phyloP scores from a whole-genome alignment of 345 rosid species.

The Bretschneidera sinensis region DNA sequence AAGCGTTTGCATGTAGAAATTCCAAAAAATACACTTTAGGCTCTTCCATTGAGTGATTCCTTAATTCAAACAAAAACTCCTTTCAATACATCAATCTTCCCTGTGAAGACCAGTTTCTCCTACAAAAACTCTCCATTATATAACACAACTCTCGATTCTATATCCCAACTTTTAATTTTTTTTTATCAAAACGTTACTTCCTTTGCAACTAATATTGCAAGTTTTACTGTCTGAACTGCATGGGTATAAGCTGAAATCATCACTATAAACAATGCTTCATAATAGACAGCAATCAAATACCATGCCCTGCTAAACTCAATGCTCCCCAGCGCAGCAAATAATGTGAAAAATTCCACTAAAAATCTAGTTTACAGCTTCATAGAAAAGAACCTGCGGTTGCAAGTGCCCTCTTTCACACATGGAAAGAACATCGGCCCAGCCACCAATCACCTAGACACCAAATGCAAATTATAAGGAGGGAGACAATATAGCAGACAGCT shows the following conservation, averaged over 20 bases:
- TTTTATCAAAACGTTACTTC: constrained; percentile 12
- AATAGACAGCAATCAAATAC: constrained; percentile 14
- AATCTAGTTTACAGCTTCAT: constrained; percentile 56
- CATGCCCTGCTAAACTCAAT: constrained; percentile 6
- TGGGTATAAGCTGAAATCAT: constrained; percentile 15
- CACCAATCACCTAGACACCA: constrained; percentile 65
- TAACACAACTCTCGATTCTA: constrained; percentile 13
- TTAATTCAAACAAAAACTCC: constrained; percentile 13
- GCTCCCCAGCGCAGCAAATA: constrained; percentile 22
- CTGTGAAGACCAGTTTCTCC: constrained; percentile 17
- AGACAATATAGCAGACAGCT: neutral
- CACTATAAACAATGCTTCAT: constrained; percentile 19
- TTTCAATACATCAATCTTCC: constrained; percentile 18
- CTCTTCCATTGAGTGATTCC: constrained; percentile 24
- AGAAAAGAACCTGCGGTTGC: constrained; percentile 97
- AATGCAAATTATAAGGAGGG: constrained; percentile 12
- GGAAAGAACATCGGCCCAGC: constrained; percentile 76
- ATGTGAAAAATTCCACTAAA: constrained; percentile 17
- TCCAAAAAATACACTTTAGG: constrained; percentile 11
- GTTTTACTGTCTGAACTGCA: constrained; percentile 19
- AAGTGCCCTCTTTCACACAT: constrained; percentile 85
- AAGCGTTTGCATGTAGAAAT: neutral
- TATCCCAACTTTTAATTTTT: neutral
- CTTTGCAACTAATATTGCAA: constrained; percentile 15
- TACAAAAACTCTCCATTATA: constrained; percentile 22